Conservation (phyloP, 2,329 filamentous ascomycete genomes). For the Curvularia hawaiiensis region DNA sequence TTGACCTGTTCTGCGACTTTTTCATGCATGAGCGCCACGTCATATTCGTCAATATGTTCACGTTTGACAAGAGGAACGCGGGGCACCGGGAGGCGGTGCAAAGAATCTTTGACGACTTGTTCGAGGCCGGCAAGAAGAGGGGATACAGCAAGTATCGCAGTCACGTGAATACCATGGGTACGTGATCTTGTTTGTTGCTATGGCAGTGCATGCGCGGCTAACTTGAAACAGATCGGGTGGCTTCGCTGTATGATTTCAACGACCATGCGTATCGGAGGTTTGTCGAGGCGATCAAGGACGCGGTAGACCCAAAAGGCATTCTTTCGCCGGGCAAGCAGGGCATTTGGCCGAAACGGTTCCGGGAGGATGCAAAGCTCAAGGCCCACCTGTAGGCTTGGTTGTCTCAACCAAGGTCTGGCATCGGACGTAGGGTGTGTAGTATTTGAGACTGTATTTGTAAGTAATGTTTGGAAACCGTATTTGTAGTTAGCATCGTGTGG, state of each 20-base stretch:
- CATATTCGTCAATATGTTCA: conserved; percentile 56
- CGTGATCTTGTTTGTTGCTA: conserved; percentile 5
- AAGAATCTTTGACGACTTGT: conserved; percentile 35
- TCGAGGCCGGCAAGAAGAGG: conserved; percentile 35
- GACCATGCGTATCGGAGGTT: conserved; percentile 39
- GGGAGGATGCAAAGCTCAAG: conserved; percentile 28
- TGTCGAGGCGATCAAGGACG: conserved; percentile 42
- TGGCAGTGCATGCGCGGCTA: conserved; percentile 1
- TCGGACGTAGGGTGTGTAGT: background rate
- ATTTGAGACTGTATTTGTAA: background rate
- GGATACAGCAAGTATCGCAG: conserved; percentile 40
- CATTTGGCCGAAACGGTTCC: conserved; percentile 38
- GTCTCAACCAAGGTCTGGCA: background rate
- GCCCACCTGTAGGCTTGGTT: conserved; percentile 23
- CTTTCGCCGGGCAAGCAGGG: conserved; percentile 40
- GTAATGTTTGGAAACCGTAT: no score
- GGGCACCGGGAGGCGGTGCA: conserved; percentile 47
- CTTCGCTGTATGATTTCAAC: conserved; percentile 41
- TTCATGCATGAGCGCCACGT: conserved; percentile 57
- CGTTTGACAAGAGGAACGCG: conserved; percentile 53
- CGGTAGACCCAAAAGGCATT: conserved; percentile 41
- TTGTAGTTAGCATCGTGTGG: no score
- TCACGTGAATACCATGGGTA: conserved; percentile 42
- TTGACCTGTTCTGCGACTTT: conserved; percentile 56
- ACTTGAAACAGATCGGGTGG: conserved; percentile 32